Conservation (phyloP, 257 asterid species). For the Rubia yunnanensis region DNA sequence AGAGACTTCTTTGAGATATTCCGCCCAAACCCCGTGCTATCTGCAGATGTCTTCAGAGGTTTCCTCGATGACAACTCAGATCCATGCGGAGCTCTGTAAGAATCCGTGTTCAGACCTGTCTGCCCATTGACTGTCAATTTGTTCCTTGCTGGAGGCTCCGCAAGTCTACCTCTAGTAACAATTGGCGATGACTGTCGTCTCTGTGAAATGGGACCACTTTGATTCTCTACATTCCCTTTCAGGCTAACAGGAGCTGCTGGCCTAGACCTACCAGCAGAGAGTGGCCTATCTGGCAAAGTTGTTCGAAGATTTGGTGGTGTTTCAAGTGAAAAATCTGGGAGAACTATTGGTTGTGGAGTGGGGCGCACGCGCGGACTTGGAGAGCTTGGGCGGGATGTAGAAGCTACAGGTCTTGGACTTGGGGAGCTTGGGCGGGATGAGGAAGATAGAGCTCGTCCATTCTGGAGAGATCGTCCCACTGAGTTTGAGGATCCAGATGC, state of each 20-base stretch:
- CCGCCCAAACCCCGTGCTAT: conserved; percentile 77
- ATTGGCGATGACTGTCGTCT: conserved; percentile 79
- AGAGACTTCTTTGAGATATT: conserved; percentile 84
- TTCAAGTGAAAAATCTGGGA: conserved; percentile 75
- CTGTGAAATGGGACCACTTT: conserved; percentile 29
- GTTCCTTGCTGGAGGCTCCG: conserved; percentile 61
- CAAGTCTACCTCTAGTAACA: conserved; percentile 62
- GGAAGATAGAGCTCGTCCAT: conserved; percentile 46
- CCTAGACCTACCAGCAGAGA: conserved; percentile 93
- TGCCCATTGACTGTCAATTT: conserved; percentile 55
- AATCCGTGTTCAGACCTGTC: conserved; percentile 38
- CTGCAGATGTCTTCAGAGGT: conserved; percentile 67
- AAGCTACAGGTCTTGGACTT: conserved; percentile 45
- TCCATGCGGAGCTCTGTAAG: conserved; percentile 31
- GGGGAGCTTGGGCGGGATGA: conserved; percentile 97
- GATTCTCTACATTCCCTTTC: conserved; percentile 49
- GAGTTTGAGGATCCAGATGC: conserved; percentile 52
- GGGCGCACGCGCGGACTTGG: conserved; percentile 75
- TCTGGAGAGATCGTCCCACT: conserved; percentile 45
- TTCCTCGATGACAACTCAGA: conserved; percentile 54
- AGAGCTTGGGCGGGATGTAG: conserved; percentile 93
- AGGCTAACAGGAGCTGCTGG: conserved; percentile 49
- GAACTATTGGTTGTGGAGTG: conserved; percentile 62
- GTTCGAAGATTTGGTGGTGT: conserved; percentile 96
- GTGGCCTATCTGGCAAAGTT: conserved; percentile 81